These are phyloP conservation scores for Cantharellus cinnabarinus DNA, from an alignment of 768 basidiomycete genomes.

Conservation along the genomic window DNA sequence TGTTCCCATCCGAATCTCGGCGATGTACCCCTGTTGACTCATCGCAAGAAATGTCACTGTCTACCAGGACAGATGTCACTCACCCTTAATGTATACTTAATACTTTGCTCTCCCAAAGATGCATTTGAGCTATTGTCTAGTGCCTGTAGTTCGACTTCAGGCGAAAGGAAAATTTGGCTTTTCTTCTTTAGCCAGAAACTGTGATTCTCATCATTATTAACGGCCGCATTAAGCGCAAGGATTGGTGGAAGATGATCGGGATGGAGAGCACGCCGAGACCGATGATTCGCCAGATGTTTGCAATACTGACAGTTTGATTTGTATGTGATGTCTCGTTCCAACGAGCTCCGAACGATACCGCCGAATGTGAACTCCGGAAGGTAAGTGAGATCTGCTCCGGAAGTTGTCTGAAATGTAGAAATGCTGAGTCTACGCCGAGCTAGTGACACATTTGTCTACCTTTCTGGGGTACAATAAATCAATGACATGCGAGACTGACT, in stretches of 20 bases:
- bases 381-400: too few species aligned
- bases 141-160: constrained; percentile 15
- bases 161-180: constrained; percentile 36
- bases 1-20: constrained; percentile 51
- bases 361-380: constrained; percentile 8
- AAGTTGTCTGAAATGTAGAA: constrained; percentile 8
- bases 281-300: constrained; percentile 54
- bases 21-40: constrained; percentile 45
- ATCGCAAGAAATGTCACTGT: not conserved
- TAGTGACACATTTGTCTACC: constrained; percentile 22
- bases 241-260: constrained; percentile 57
- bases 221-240: constrained; percentile 68
- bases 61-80: constrained; percentile 29
- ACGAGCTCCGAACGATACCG: constrained; percentile 48
- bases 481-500: constrained; percentile 59
- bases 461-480: constrained; percentile 78
- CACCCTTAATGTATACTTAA: constrained; percentile 18
- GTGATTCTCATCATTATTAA: constrained; percentile 52
- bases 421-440: constrained; percentile 11
- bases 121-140: constrained; percentile 23
- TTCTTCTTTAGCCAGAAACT: constrained; percentile 56
- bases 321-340: constrained; percentile 64
- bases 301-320: constrained; percentile 76
- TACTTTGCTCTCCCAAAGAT: constrained; percentile 36
- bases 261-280: constrained; percentile 44